phyloP scores from a whole-genome alignment of 192 early-diverging fungal genomes.

The Gonapodya prolifera region DNA sequence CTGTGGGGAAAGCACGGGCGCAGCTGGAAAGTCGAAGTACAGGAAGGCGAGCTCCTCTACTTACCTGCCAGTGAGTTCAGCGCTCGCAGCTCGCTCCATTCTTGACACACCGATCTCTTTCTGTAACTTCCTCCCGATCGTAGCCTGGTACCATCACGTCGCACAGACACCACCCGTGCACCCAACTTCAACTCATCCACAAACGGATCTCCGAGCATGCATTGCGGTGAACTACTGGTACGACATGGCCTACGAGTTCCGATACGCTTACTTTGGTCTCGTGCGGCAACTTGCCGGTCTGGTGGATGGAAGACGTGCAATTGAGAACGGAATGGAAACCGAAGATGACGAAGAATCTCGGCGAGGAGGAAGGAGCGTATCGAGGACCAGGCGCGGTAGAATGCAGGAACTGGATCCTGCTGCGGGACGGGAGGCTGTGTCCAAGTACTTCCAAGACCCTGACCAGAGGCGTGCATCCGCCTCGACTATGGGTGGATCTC shows the following conservation, averaged over 20 bases:
- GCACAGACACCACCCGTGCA: not conserved
- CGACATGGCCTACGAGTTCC: slow-evolving; percentile 1
- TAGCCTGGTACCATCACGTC: not conserved
- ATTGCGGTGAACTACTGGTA: slow-evolving; percentile 3
- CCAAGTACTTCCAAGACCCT: not conserved
- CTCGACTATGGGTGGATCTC: not conserved
- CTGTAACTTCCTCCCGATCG: not conserved
- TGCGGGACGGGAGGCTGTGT: not conserved
- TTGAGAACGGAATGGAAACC: no score
- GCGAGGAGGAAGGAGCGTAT: not conserved
- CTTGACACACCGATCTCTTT: no score
- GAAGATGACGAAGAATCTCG: not conserved
- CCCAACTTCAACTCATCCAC: not conserved
- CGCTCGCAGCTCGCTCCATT: no score
- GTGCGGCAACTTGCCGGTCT: not conserved
- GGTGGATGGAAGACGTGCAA: not conserved
- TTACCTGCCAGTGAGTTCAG: not conserved
- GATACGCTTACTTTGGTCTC: not conserved
- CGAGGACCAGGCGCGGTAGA: not conserved
- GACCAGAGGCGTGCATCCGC: not conserved
- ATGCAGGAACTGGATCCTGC: not conserved
- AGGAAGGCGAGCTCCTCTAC: not conserved
- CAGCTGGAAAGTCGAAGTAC: not conserved
- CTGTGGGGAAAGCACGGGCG: not conserved
- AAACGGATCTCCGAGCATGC: not conserved